These are phyloP conservation scores for Umbilicaria muhlenbergii DNA, from an alignment of 495 filamentous ascomycete genomes.

Conservation along the genomic window DNA sequence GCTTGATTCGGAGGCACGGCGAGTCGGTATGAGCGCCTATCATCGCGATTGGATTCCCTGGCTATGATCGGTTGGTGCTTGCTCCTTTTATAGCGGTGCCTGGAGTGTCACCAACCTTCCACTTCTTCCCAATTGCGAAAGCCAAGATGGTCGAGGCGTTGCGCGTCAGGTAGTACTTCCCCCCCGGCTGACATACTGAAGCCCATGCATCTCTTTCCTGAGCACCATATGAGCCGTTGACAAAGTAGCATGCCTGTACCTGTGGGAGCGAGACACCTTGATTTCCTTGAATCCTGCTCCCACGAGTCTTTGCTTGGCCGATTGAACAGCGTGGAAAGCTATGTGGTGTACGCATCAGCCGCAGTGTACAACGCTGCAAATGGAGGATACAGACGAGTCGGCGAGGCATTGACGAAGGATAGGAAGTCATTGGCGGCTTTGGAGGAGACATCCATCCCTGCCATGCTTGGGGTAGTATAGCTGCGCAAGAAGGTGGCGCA, in stretches of 20 bases:
- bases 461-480: conserved; percentile 27
- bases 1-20: conserved; percentile 78
- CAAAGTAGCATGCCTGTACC: neutral
- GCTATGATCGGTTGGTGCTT: conserved; percentile 18
- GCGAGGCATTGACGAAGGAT: conserved; percentile 86
- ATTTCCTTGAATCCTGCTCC: conserved; percentile 77
- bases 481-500: neutral
- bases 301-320: conserved; percentile 54
- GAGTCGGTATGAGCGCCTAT: conserved; percentile 96
- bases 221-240: neutral
- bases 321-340: conserved; percentile 93
- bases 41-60: conserved; percentile 89
- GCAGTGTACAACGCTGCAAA: neutral
- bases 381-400: conserved; percentile 54
- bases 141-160: conserved; percentile 90
- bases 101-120: conserved; percentile 38
- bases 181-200: conserved; percentile 62
- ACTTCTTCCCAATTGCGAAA: conserved; percentile 83
- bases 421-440: conserved; percentile 68
- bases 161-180: conserved; percentile 90
- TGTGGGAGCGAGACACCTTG: conserved; percentile 30
- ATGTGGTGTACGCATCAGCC: neutral
- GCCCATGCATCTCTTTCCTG: conserved; percentile 84
- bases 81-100: neutral
- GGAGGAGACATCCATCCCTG: conserved; percentile 41